phyloP scores from a whole-genome alignment of 1,284 basidiomycete genomes.

The Irpex sp. region DNA sequence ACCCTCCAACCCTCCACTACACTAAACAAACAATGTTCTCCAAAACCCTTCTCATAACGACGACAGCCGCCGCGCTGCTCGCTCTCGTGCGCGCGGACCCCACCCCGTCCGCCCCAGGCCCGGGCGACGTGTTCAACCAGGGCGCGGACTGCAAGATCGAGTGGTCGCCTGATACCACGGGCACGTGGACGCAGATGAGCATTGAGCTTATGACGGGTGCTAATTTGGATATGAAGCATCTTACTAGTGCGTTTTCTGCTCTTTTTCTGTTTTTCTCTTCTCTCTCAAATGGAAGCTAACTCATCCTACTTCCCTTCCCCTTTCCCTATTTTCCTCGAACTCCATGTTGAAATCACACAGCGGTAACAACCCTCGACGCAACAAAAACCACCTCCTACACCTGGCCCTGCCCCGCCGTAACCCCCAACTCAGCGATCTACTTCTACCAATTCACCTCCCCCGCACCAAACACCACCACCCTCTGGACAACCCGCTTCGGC shows the following conservation, averaged over 20 bases:
- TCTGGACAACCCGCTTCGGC: conserved; percentile 82
- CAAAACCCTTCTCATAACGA: conserved; percentile 29
- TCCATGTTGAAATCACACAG: conserved; percentile 27
- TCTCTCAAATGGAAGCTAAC: no score
- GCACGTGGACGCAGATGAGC: conserved; percentile 60
- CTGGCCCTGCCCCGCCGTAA: conserved; percentile 73
- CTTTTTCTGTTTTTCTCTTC: no score
- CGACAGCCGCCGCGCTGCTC: conserved; percentile 40
- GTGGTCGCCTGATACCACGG: conserved; percentile 55
- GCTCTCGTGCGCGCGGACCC: conserved; percentile 45
- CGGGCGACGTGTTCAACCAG: conserved; percentile 51
- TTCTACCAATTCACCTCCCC: conserved; percentile 73
- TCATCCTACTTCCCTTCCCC: no score
- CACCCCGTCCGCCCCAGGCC: conserved; percentile 42
- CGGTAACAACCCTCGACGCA: conserved; percentile 54
- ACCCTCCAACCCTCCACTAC: no score
- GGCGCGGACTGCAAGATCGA: conserved; percentile 49
- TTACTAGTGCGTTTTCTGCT: conserved; percentile 65
- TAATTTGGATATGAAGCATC: conserved; percentile 67
- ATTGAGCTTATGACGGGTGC: conserved; percentile 80
- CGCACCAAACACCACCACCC: conserved; percentile 32
- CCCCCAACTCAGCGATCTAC: conserved; percentile 69
- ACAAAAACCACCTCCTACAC: conserved; percentile 37
- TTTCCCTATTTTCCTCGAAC: background rate
- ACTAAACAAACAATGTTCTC: conserved; percentile 42